Evolutionary conservation across 192 early-diverging fungal genomes (phyloP).

Genomic region (Coemansia sp.): DNA sequence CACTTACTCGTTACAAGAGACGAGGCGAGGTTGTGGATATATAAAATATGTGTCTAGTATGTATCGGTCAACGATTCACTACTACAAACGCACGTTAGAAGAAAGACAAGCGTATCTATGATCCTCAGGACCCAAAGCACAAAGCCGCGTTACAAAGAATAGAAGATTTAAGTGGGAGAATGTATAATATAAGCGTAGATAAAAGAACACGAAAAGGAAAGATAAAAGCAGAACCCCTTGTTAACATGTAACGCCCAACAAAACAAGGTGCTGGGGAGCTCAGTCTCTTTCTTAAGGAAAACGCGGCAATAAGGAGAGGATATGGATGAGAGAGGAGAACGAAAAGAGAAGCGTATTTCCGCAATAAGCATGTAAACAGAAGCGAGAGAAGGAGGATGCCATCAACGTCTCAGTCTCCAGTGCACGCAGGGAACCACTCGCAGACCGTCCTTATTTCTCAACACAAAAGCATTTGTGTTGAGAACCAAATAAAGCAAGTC

Average conservation of each 20-base stretch:
- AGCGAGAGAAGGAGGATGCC: conserved; percentile 44
- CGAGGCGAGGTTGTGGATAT: neutral
- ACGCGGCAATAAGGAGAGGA: neutral
- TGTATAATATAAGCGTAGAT: neutral
- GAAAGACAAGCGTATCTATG: neutral
- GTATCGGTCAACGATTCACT: conserved; percentile 6
- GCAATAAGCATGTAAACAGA: conserved; percentile 11
- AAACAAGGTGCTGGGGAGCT: neutral
- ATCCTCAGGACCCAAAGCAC: neutral
- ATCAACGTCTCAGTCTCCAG: neutral
- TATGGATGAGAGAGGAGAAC: neutral
- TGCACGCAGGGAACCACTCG: neutral
- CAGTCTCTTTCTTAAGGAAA: neutral
- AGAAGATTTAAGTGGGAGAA: neutral
- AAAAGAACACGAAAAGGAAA: neutral
- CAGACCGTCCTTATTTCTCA: neutral
- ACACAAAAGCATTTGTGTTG: neutral
- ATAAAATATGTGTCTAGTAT: neutral
- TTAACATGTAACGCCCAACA: neutral
- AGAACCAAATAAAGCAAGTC: neutral
- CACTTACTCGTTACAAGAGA: neutral
- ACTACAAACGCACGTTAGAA: neutral
- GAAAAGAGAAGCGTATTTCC: neutral
- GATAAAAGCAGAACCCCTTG: conserved; percentile 1
- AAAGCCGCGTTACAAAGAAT: neutral